Percentiles rank a stretch among this genome's conserved stretches.
Conservation (phyloP, 2,329 filamentous ascomycete genomes). For the Pseudogymnoascus sp. region DNA sequence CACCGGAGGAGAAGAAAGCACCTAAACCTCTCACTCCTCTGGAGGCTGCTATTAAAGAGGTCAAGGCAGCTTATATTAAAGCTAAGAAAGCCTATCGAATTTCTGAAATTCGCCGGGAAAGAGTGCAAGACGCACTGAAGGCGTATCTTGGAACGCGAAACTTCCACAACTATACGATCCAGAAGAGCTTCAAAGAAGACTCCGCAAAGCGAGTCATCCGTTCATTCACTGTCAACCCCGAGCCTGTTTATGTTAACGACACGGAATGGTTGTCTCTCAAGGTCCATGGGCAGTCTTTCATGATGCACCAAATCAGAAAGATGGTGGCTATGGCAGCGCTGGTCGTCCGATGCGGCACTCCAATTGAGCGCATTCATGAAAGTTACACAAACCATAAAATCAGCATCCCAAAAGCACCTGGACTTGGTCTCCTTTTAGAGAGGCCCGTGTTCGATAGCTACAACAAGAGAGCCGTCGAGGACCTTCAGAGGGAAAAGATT, state of each 20-base stretch:
- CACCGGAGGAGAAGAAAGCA: neutral
- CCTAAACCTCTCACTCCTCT: slow-evolving; percentile 39
- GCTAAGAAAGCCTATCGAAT: slow-evolving; percentile 84
- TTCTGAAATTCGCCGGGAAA: slow-evolving; percentile 59
- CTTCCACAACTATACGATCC: slow-evolving; percentile 96
- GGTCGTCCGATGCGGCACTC: slow-evolving; percentile 74
- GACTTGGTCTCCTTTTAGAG: slow-evolving; percentile 80
- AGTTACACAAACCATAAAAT: slow-evolving; percentile 67
- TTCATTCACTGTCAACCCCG: slow-evolving; percentile 70
- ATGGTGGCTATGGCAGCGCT: slow-evolving; percentile 93
- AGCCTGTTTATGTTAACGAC: slow-evolving; percentile 76
- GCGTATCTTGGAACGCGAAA: slow-evolving; percentile 78
- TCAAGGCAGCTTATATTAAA: slow-evolving; percentile 73
- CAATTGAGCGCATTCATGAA: slow-evolving; percentile 61
- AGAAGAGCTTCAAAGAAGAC: slow-evolving; percentile 72
- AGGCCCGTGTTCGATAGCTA: slow-evolving; percentile 86
- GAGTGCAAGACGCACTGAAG: slow-evolving; percentile 67
- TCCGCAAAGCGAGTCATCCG: slow-evolving; percentile 88
- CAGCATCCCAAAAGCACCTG: slow-evolving; percentile 88
- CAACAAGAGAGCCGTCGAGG: slow-evolving; percentile 62
- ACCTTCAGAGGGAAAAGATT: slow-evolving; percentile 59
- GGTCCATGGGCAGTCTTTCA: slow-evolving; percentile 96
- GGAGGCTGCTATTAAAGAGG: slow-evolving; percentile 59
- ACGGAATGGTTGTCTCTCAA: slow-evolving; percentile 95
- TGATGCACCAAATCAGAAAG: slow-evolving; percentile 99